Evolutionary conservation across 2,329 filamentous ascomycete species (phyloP), one percentile per base, ranked within the genome.

Genomic region (Penicillium sp.): DNA sequence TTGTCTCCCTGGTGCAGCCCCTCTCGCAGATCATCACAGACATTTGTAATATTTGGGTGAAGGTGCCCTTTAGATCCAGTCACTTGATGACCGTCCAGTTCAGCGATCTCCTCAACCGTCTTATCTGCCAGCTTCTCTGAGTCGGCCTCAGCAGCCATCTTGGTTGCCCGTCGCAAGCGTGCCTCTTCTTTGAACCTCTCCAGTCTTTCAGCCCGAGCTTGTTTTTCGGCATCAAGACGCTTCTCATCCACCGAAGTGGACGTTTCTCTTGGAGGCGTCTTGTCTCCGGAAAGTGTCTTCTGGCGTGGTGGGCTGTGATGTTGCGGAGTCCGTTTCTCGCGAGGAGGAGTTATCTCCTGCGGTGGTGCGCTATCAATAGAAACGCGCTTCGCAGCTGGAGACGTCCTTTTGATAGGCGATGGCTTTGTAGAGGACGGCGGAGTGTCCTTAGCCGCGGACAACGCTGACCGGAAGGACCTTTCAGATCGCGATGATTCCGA

Each of bases 11-110:
- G 40, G 15, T 51, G 42, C 40, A 62, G 32, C 8, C 39, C 39
- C 17, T 59, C 55, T 20, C 48, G 49, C 3, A 63, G 34, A 21
- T 66, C 59, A 30, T 58, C 49, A 39, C 45, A 52, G 17, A 63
- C 49, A 29, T 60, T 37, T 6, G 60, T 59, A 23, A 63, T 59
- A 29, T 63, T 65, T 21, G 55, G 46, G 18, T 61, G 54, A 26
- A 57, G 41, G 26, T 17, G 33, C 10, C 51, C 51, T 21, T 60
- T 64, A 18, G 51, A 45, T 20, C 54, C 62, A 15, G 59, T 49
- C 4, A 73, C 60, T 49, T 73, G 70, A 21, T 64, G 55, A 7
- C 70, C 69, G 39, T 73, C 70, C 24, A 72, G 49, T 44, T 73
- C 70, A 3, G 70, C 70, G 15, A 72, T 66, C 50, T 68, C 67